Evolutionary conservation across 352 stramenopile species (phyloP).

Genomic region (Halophytophthora polymorphica): DNA sequence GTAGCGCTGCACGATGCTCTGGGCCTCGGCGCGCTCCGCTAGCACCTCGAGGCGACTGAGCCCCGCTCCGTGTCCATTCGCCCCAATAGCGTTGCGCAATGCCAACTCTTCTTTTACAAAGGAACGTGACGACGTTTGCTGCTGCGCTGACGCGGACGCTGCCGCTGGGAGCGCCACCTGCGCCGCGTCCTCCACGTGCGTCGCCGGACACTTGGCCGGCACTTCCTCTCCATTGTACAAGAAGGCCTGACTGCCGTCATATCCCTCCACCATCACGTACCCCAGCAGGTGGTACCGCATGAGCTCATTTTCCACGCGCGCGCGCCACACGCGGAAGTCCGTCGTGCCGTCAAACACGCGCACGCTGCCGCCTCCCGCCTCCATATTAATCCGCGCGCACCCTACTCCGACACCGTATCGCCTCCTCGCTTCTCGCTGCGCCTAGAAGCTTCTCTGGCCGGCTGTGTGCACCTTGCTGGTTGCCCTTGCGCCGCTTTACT

Average conservation of each 20-base stretch:
- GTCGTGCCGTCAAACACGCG: conserved; percentile 40
- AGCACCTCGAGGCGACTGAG: conserved; percentile 41
- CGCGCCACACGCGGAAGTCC: conserved; percentile 44
- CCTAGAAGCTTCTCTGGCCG: too few relatives aligned
- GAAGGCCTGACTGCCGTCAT: conserved; percentile 46
- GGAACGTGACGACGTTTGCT: conserved; percentile 4
- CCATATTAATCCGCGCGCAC: too few relatives aligned
- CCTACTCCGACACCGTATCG: too few relatives aligned
- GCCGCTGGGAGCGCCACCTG: background rate
- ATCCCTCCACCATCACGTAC: conserved; percentile 42
- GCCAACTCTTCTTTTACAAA: conserved; percentile 21
- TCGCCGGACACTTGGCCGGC: conserved; percentile 23
- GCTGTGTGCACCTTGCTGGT: too few relatives aligned
- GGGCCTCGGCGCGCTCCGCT: conserved; percentile 39
- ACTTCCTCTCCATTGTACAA: conserved; percentile 41
- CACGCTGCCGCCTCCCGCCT: conserved; percentile 12
- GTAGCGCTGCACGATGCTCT: conserved; percentile 45
- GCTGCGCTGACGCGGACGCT: background rate
- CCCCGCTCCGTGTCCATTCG: conserved; percentile 1
- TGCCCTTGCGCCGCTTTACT: too few relatives aligned
- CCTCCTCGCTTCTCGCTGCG: too few relatives aligned
- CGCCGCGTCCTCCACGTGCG: conserved; percentile 15
- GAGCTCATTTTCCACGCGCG: conserved; percentile 47
- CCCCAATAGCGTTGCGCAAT: conserved; percentile 1
- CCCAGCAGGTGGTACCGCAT: conserved; percentile 48